These are phyloP conservation scores for Arachis stenosperma DNA, from an alignment of 306 rosid species.

Conservation along the genomic window DNA sequence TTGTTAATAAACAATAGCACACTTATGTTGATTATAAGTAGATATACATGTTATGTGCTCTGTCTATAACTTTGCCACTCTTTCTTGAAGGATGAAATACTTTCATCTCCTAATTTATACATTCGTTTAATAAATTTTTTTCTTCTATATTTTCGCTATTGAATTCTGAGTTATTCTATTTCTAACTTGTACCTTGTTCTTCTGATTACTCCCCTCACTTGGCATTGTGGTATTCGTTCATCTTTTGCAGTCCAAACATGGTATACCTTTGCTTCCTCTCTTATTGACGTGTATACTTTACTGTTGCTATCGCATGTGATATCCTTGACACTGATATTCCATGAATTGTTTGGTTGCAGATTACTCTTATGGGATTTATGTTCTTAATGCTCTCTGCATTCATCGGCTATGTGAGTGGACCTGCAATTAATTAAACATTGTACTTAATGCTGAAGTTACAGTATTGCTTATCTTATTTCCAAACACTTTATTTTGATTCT, in stretches of 20 bases:
- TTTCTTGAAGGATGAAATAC: too few species aligned
- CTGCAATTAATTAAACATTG: conserved; percentile 10
- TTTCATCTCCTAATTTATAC: too few species aligned
- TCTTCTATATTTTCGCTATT: conserved; percentile 20
- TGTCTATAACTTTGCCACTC: conserved; percentile 1
- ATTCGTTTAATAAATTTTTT: too few species aligned
- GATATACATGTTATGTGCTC: not conserved
- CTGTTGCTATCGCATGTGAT: conserved; percentile 28
- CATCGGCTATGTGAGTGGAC: conserved; percentile 85
- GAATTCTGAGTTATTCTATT: conserved; percentile 47
- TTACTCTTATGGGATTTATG: conserved; percentile 87
- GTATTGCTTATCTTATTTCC: conserved; percentile 27
- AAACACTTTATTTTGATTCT: conserved; percentile 15
- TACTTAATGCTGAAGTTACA: conserved; percentile 30
- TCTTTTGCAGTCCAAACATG: conserved; percentile 83
- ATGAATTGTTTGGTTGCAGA: conserved; percentile 60
- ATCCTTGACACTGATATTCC: conserved; percentile 34
- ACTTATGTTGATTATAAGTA: not conserved
- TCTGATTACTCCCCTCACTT: conserved; percentile 27
- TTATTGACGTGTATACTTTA: conserved; percentile 21
- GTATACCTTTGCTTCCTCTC: conserved; percentile 51
- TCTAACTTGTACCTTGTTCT: conserved; percentile 50
- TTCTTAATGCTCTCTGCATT: conserved; percentile 76
- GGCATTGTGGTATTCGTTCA: conserved; percentile 36
- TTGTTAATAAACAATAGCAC: too few species aligned